These are phyloP conservation scores for Neurospora cerealis DNA, from an alignment of 495 filamentous ascomycete species.

Conservation along the genomic window DNA sequence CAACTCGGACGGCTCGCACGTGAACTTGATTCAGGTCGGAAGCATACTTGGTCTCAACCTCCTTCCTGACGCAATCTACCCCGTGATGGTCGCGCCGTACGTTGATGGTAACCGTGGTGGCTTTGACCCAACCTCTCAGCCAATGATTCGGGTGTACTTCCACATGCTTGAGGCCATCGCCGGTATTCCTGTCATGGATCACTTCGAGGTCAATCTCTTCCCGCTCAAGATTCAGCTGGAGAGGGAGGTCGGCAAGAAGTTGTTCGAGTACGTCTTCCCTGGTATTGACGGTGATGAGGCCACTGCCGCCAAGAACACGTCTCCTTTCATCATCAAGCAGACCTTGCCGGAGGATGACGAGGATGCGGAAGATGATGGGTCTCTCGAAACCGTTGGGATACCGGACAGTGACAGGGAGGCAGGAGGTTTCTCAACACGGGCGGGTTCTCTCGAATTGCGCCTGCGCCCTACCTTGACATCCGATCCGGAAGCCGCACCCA, in stretches of 20 bases:
- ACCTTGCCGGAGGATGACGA: slow-evolving; percentile 58
- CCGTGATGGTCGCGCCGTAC: slow-evolving; percentile 88
- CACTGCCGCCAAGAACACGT: slow-evolving; percentile 45
- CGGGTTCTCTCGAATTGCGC: slow-evolving; percentile 65
- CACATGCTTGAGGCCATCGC: slow-evolving; percentile 97
- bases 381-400: slow-evolving; percentile 13
- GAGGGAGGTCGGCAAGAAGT: slow-evolving; percentile 79
- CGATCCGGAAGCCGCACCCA: slow-evolving; percentile 33
- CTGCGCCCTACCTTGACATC: slow-evolving; percentile 68
- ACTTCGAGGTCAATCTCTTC: slow-evolving; percentile 91
- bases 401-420: slow-evolving; percentile 25
- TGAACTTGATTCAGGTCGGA: slow-evolving; percentile 80
- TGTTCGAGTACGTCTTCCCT: slow-evolving; percentile 98
- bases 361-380: slow-evolving; percentile 35
- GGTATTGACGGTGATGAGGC: slow-evolving; percentile 49
- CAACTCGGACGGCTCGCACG: slow-evolving; percentile 92
- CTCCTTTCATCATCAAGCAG: slow-evolving; percentile 76
- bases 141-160: slow-evolving; percentile 91
- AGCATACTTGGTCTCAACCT: slow-evolving; percentile 79
- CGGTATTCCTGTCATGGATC: slow-evolving; percentile 92
- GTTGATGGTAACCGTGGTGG: slow-evolving; percentile 50
- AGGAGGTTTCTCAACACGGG: slow-evolving; percentile 37
- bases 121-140: slow-evolving; percentile 40
- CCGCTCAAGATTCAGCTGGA: slow-evolving; percentile 93
- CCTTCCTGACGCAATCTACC: slow-evolving; percentile 82